Conservation (phyloP, 768 basidiomycete genomes). For the Polyporus arcularius region DNA sequence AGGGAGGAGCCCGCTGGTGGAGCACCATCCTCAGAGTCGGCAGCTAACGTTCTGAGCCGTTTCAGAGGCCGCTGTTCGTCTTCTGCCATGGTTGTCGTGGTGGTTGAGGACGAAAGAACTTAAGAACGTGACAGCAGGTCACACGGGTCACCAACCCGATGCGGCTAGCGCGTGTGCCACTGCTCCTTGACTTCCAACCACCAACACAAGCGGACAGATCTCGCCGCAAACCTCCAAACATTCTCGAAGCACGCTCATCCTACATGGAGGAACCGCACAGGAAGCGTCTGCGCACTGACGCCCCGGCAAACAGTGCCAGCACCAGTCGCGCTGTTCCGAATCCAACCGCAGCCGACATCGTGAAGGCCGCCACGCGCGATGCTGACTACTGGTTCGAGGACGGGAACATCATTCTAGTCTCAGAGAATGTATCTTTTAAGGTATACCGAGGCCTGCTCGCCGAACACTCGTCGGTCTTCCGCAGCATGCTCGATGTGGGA, state of each 20-base stretch:
- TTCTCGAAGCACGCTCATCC: background rate
- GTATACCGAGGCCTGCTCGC: conserved; percentile 17
- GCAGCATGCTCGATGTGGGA: conserved; percentile 12
- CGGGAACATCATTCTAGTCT: conserved; percentile 13
- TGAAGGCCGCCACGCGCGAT: background rate
- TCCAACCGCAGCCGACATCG: background rate
- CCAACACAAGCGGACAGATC: no score
- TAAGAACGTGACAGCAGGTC: no score
- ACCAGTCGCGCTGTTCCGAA: background rate
- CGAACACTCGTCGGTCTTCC: conserved; percentile 13
- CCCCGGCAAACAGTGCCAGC: background rate
- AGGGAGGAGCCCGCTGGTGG: no score
- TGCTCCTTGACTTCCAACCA: no score
- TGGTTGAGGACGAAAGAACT: no score
- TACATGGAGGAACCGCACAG: background rate
- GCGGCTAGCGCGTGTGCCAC: no score
- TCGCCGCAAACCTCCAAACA: background rate
- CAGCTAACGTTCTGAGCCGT: no score
- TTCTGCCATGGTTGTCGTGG: no score
- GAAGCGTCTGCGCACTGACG: background rate
- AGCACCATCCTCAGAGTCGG: no score
- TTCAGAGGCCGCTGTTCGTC: no score
- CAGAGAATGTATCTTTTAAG: conserved; percentile 1
- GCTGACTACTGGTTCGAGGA: conserved; percentile 16
- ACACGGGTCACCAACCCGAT: no score